phyloP scores from a whole-genome alignment of 2,329 filamentous ascomycete species.

The Aureobasidium sp. region DNA sequence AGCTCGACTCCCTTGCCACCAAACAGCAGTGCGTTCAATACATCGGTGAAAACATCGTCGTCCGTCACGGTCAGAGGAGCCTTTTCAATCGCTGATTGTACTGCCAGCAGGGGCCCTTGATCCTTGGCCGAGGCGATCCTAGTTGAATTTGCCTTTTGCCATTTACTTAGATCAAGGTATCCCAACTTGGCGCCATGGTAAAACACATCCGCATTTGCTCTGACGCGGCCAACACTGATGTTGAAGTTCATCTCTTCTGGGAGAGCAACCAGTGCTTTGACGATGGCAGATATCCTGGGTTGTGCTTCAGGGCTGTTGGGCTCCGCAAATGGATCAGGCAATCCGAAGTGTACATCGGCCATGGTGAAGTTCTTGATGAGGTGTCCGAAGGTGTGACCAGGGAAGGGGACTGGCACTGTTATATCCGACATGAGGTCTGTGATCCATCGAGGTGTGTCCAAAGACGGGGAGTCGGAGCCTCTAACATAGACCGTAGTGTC shows the following conservation, averaged over 20 bases:
- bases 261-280: slow-evolving; percentile 69
- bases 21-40: slow-evolving; percentile 76
- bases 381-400: slow-evolving; percentile 71
- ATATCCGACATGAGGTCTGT: slow-evolving; percentile 72
- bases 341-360: slow-evolving; percentile 73
- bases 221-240: slow-evolving; percentile 68
- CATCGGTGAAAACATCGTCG: slow-evolving; percentile 66
- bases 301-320: slow-evolving; percentile 65
- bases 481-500: slow-evolving; percentile 75
- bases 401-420: slow-evolving; percentile 76
- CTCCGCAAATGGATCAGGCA: slow-evolving; percentile 75
- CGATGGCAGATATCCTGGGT: slow-evolving; percentile 74
- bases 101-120: slow-evolving; percentile 57
- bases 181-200: slow-evolving; percentile 76
- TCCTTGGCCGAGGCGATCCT: slow-evolving; percentile 49
- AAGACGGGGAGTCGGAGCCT: slow-evolving; percentile 61
- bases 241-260: slow-evolving; percentile 84
- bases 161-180: slow-evolving; percentile 67
- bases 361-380: slow-evolving; percentile 84
- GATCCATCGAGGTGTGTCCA: slow-evolving; percentile 74
- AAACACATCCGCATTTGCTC: slow-evolving; percentile 71
- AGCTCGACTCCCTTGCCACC: slow-evolving; percentile 63
- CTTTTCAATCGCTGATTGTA: slow-evolving; percentile 69
- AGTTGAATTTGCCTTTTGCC: slow-evolving; percentile 81
- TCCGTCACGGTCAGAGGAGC: slow-evolving; percentile 80